phyloP scores from a whole-genome alignment of 306 rosid species.

The Quercus variabilis region DNA sequence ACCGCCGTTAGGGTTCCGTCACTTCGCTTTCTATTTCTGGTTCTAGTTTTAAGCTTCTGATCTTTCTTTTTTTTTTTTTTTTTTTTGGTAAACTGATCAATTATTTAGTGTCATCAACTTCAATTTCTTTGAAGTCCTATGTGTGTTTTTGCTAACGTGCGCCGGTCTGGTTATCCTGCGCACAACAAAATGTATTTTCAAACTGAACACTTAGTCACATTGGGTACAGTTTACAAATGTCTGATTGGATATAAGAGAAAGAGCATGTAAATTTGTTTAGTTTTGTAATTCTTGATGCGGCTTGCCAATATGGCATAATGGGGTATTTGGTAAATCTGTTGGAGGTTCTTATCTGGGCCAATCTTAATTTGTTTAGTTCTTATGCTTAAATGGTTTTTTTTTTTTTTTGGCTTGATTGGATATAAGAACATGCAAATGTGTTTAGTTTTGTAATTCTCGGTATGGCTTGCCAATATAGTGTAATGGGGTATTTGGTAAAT shows the following conservation, averaged over 20 bases:
- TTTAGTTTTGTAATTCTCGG: neutral
- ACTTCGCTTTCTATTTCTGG: neutral
- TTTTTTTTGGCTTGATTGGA: neutral
- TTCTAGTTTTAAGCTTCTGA: neutral
- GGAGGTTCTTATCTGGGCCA: neutral
- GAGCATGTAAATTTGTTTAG: neutral
- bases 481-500: too few relatives aligned
- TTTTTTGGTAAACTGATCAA: constrained; percentile 8
- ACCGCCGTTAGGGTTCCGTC: constrained; percentile 17
- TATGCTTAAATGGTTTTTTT: neutral
- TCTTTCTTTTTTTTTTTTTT: too few relatives aligned
- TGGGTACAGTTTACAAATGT: too few relatives aligned
- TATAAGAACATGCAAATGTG: neutral
- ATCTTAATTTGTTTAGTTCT: neutral
- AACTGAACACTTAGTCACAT: too few relatives aligned
- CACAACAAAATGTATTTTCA: neutral
- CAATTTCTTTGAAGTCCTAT: neutral
- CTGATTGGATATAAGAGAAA: neutral
- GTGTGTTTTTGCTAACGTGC: constrained; percentile 23
- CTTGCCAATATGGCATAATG: neutral
- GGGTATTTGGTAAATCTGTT: neutral
- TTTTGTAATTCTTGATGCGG: neutral
- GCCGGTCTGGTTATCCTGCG: constrained; percentile 5
- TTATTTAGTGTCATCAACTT: neutral
- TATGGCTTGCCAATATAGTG: neutral